Evolutionary conservation across 257 asterid genomes (phyloP).

Genomic region (Ajuga chamaepitys): DNA sequence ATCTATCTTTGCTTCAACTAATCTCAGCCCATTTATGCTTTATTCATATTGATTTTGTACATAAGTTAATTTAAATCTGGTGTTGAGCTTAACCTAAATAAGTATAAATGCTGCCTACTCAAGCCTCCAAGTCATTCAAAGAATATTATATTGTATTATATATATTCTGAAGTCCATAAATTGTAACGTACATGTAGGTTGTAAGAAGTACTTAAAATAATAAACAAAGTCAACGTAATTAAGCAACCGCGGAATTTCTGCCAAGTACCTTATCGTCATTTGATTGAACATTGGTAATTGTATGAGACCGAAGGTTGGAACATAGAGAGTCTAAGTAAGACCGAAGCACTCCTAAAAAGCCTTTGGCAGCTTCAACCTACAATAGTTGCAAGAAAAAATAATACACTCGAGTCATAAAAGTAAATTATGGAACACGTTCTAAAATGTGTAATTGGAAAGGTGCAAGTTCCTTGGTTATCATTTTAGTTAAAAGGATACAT

Average conservation of each 20-base stretch:
- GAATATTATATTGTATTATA: too few relatives aligned
- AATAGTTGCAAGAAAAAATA: constrained; percentile 9
- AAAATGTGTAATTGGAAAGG: neutral
- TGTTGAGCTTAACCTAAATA: too few relatives aligned
- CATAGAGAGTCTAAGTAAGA: constrained; percentile 81
- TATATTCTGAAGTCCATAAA: neutral
- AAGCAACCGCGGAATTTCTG: neutral
- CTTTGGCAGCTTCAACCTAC: constrained; percentile 93
- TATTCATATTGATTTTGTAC: too few relatives aligned
- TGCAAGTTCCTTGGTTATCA: neutral
- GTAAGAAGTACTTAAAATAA: neutral
- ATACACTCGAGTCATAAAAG: neutral
- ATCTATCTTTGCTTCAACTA: too few relatives aligned
- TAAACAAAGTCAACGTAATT: neutral
- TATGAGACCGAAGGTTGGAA: constrained; percentile 84
- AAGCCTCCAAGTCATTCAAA: neutral
- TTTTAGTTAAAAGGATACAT: neutral
- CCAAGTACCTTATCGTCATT: constrained; percentile 82
- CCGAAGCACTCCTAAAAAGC: constrained; percentile 60
- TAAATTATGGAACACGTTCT: neutral
- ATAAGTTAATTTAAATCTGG: too few relatives aligned
- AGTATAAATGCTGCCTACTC: neutral
- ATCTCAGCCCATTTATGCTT: too few relatives aligned
- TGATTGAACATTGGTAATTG: constrained; percentile 97
- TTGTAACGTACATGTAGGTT: neutral